Conservation (phyloP, 805 yeast genomes). For the Phaffomyces thermotolerans region DNA sequence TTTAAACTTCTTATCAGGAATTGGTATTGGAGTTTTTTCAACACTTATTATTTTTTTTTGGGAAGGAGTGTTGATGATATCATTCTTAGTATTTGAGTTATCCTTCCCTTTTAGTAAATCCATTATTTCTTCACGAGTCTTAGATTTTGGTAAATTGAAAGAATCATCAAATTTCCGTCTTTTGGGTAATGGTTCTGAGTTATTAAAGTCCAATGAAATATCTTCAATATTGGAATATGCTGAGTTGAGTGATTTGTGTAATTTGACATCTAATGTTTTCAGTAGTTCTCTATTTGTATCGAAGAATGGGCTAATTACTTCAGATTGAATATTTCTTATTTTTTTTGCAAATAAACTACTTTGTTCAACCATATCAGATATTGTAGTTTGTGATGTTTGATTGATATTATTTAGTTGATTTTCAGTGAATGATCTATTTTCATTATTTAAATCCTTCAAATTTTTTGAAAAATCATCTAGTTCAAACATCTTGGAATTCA, state of each 20-base stretch:
- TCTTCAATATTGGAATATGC: conserved; percentile 2
- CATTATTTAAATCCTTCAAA: conserved; percentile 10
- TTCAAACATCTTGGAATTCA: conserved; percentile 9
- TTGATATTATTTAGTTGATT: conserved; percentile 11
- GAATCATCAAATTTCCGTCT: conserved; percentile 14
- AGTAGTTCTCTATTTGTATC: conserved; percentile 5
- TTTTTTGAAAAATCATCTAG: conserved; percentile 7
- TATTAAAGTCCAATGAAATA: conserved; percentile 7
- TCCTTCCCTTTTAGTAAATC: background rate
- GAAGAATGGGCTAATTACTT: conserved; percentile 13
- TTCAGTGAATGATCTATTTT: conserved; percentile 12
- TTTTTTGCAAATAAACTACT: conserved; percentile 9
- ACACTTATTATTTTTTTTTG: too few relatives aligned
- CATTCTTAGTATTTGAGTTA: background rate
- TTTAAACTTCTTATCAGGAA: conserved; percentile 7
- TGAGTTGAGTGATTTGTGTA: conserved; percentile 1
- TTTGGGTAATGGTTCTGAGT: conserved; percentile 11
- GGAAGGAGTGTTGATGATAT: background rate
- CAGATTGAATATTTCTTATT: conserved; percentile 11
- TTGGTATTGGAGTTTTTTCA: conserved; percentile 4
- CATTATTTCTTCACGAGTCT: conserved; percentile 13
- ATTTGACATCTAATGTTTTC: conserved; percentile 3
- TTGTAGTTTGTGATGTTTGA: conserved; percentile 7
- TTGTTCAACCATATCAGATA: conserved; percentile 9
- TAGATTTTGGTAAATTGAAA: conserved; percentile 9